These are phyloP conservation scores for Wickerhamomyces pijperi DNA, from an alignment of 805 yeast species.

Conservation along the genomic window DNA sequence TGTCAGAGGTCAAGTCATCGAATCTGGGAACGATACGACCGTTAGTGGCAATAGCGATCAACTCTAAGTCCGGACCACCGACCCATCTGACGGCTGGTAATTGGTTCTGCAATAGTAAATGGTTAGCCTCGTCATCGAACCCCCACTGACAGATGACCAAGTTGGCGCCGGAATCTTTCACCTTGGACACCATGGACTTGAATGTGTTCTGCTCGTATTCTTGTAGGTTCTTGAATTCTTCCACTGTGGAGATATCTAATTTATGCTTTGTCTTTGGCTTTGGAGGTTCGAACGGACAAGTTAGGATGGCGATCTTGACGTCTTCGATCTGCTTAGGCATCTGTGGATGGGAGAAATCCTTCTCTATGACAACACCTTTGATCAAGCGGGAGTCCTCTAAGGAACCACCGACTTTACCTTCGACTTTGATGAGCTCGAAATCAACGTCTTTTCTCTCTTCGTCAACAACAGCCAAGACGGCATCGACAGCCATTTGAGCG, in stretches of 20 bases:
- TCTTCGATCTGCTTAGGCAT: conserved; percentile 78
- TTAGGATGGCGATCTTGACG: conserved; percentile 86
- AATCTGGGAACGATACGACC: conserved; percentile 96
- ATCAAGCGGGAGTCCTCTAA: conserved; percentile 76
- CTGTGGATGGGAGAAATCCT: conserved; percentile 97
- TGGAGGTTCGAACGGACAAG: conserved; percentile 99
- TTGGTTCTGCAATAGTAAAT: conserved; percentile 73
- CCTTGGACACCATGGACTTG: conserved; percentile 76
- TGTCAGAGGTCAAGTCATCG: conserved; percentile 74
- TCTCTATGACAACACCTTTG: conserved; percentile 87
- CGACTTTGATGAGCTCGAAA: conserved; percentile 90
- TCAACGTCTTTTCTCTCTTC: conserved; percentile 89
- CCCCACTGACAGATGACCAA: conserved; percentile 99
- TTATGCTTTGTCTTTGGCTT: conserved; percentile 98
- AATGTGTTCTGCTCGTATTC: conserved; percentile 87
- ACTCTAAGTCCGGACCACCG: conserved; percentile 93
- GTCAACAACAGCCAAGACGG: conserved; percentile 87
- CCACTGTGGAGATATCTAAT: conserved; percentile 85
- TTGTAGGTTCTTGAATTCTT: conserved; percentile 86
- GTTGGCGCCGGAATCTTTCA: conserved; percentile 87
- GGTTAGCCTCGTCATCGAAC: conserved; percentile 97
- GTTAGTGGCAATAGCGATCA: conserved; percentile 93
- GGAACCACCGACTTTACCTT: conserved; percentile 93
- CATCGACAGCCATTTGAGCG: conserved; percentile 95
- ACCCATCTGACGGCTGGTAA: conserved; percentile 98